Evolutionary conservation across 768 basidiomycete species (phyloP).

Genomic region (Lentinula lateritia): DNA sequence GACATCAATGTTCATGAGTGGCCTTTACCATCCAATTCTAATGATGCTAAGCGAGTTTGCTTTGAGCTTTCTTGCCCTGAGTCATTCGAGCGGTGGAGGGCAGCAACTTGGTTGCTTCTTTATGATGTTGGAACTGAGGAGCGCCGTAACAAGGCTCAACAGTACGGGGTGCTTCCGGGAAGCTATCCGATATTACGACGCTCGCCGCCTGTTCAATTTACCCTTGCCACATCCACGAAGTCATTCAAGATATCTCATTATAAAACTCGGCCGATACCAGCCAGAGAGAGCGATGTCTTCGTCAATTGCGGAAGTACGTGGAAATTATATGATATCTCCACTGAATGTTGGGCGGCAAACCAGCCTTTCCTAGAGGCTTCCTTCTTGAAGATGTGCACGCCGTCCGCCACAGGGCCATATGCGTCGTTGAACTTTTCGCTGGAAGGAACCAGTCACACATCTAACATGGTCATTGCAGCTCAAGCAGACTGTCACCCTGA

Average conservation of each 20-base stretch:
- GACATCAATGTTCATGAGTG: slow-evolving; percentile 35
- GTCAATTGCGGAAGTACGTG: slow-evolving; percentile 25
- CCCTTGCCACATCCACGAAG: slow-evolving; percentile 25
- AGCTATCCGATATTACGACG: slow-evolving; percentile 6
- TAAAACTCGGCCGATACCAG: slow-evolving; percentile 8
- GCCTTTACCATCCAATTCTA: slow-evolving; percentile 31
- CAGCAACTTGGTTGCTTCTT: slow-evolving; percentile 31
- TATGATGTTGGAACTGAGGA: slow-evolving; percentile 25
- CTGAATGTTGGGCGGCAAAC: neutral
- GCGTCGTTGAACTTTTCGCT: slow-evolving; percentile 29
- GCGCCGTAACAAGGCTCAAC: neutral
- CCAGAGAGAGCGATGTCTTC: slow-evolving; percentile 12
- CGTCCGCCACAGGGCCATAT: slow-evolving; percentile 20
- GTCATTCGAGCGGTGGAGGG: slow-evolving; percentile 38
- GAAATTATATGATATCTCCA: slow-evolving; percentile 14
- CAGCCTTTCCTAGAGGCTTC: neutral
- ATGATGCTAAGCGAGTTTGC: slow-evolving; percentile 22
- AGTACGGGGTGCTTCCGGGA: slow-evolving; percentile 12
- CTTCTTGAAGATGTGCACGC: slow-evolving; percentile 14
- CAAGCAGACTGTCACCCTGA: slow-evolving; percentile 34
- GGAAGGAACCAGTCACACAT: slow-evolving; percentile 26
- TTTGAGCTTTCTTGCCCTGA: slow-evolving; percentile 38
- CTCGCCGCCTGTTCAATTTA: slow-evolving; percentile 17
- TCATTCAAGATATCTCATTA: slow-evolving; percentile 27
- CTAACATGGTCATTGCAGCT: slow-evolving; percentile 38